Conservation (phyloP, 2,329 filamentous ascomycete genomes). For the Boeremia lycopersici region DNA sequence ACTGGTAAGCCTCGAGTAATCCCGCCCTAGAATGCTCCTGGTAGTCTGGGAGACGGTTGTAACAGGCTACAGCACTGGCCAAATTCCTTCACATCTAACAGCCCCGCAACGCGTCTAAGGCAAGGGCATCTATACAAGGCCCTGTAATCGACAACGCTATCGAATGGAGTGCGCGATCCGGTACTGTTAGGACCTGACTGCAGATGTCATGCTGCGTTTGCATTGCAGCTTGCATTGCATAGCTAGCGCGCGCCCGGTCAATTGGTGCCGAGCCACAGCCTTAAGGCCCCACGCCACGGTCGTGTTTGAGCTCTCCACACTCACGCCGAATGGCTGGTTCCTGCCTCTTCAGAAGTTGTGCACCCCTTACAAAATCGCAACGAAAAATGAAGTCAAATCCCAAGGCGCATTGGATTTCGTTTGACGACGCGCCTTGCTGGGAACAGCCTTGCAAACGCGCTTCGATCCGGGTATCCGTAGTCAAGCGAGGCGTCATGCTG, state of each 20-base stretch:
- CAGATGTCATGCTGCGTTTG: conserved; percentile 40
- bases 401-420: conserved; percentile 10
- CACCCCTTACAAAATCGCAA: conserved; percentile 8
- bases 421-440: conserved; percentile 4
- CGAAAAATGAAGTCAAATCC: neutral
- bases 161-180: conserved; percentile 6
- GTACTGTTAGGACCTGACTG: conserved; percentile 41
- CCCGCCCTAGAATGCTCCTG: conserved; percentile 18
- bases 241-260: conserved; percentile 13
- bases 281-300: conserved; percentile 32
- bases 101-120: conserved; percentile 4
- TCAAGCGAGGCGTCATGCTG: conserved; percentile 19
- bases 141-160: conserved; percentile 18
- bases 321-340: conserved; percentile 34
- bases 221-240: conserved; percentile 22
- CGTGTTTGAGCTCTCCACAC: conserved; percentile 35
- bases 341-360: conserved; percentile 31
- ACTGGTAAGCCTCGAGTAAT: conserved; percentile 19
- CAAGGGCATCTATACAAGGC: conserved; percentile 15
- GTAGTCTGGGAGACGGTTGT: conserved; percentile 34
- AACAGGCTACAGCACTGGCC: conserved; percentile 7
- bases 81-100: conserved; percentile 5
- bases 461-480: conserved; percentile 7
- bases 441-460: conserved; percentile 9
- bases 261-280: conserved; percentile 32